phyloP scores from a whole-genome alignment of 345 rosid genomes.

The Pelargonium nanum region DNA sequence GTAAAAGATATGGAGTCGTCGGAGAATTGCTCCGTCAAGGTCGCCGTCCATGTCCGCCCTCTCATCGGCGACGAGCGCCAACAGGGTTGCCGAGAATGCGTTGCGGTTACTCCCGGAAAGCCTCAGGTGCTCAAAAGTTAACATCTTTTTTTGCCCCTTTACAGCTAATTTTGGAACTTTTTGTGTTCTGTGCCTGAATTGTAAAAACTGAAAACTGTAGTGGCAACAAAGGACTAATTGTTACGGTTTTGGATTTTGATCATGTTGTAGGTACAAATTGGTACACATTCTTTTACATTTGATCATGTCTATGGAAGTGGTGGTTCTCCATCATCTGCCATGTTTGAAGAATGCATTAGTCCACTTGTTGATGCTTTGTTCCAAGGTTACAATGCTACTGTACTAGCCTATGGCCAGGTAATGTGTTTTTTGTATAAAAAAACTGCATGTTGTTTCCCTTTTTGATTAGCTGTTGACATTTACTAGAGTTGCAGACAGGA shows the following conservation, averaged over 20 bases:
- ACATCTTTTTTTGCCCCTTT: not conserved
- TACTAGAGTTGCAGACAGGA: slow-evolving; percentile 51
- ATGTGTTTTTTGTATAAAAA: slow-evolving; percentile 3
- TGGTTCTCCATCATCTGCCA: slow-evolving; percentile 41
- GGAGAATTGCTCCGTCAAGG: slow-evolving; percentile 61
- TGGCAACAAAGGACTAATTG: no score
- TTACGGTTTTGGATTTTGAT: not conserved
- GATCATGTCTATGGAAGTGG: slow-evolving; percentile 70
- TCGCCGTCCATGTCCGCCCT: slow-evolving; percentile 65
- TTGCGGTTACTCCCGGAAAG: slow-evolving; percentile 45
- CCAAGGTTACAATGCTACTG: slow-evolving; percentile 80
- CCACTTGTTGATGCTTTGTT: slow-evolving; percentile 72
- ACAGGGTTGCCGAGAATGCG: slow-evolving; percentile 77
- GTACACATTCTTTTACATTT: slow-evolving; percentile 66
- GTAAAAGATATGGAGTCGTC: slow-evolving; percentile 19
- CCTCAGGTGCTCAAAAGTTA: slow-evolving; percentile 45
- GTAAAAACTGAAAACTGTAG: no score
- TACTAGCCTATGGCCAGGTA: slow-evolving; percentile 87
- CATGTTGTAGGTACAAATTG: slow-evolving; percentile 57
- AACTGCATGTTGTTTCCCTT: slow-evolving; percentile 5
- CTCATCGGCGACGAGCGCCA: slow-evolving; percentile 58
- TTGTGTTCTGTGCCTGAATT: not conserved
- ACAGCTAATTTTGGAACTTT: not conserved
- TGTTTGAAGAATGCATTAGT: slow-evolving; percentile 64
- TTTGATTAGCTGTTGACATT: slow-evolving; percentile 11